phyloP scores from a whole-genome alignment of 2,329 filamentous ascomycete species.

The Magnaporthiopsis incrustans region DNA sequence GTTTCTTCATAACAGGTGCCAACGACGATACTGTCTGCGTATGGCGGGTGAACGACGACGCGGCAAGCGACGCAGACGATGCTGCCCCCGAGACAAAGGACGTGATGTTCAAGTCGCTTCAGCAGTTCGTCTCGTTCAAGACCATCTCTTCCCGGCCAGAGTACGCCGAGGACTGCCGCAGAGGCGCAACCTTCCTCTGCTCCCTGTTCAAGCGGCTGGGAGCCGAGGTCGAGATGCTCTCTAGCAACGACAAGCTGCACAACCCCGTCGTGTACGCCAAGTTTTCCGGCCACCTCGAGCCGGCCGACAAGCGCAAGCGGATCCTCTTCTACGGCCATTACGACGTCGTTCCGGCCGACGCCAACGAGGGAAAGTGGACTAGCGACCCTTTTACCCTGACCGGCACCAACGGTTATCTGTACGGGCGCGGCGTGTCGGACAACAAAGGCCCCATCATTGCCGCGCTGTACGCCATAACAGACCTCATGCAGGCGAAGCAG shows the following conservation, averaged over 20 bases:
- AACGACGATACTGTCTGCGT: conserved; percentile 86
- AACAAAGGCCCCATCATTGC: conserved; percentile 97
- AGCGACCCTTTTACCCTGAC: conserved; percentile 84
- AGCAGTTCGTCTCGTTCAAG: conserved; percentile 84
- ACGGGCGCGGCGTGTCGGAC: conserved; percentile 92
- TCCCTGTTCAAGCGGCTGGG: conserved; percentile 88
- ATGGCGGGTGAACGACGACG: conserved; percentile 62
- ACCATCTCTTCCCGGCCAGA: conserved; percentile 83
- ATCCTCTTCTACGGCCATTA: conserved; percentile 98
- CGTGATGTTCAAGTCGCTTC: conserved; percentile 61
- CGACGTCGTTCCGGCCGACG: conserved; percentile 88
- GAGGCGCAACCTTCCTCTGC: conserved; percentile 84
- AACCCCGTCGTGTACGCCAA: conserved; percentile 93
- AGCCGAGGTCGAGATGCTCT: conserved; percentile 83
- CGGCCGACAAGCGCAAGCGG: conserved; percentile 63
- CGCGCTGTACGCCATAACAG: conserved; percentile 86
- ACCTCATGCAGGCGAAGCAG: conserved; percentile 74
- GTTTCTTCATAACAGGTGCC: conserved; percentile 89
- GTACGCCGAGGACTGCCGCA: conserved; percentile 84
- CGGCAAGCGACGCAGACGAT: conserved; percentile 9
- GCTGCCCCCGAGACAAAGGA: conserved; percentile 33
- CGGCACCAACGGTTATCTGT: conserved; percentile 85
- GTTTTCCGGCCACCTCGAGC: conserved; percentile 68
- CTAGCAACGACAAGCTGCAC: conserved; percentile 60
- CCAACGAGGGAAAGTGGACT: conserved; percentile 73